A percentile compares a stretch with the other conserved stretches of the same genome.
Conservation (phyloP, 345 rosid species). For the Camelina sativa region DNA sequence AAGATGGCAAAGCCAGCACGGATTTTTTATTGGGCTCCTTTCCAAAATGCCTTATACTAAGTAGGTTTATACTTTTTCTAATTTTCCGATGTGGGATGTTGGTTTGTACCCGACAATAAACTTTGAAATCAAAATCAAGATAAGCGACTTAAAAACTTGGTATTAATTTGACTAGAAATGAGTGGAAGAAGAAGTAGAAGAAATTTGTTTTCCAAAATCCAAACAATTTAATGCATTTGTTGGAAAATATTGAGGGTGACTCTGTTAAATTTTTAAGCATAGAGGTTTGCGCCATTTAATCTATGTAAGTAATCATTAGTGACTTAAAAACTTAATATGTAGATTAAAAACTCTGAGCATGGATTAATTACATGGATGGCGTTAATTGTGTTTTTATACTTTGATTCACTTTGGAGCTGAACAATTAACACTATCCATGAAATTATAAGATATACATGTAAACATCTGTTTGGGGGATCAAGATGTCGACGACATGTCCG, state of each 20-base stretch:
- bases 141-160: conserved; percentile 53
- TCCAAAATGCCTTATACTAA: no score
- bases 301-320: conserved; percentile 18
- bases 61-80: no score
- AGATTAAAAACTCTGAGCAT: no score
- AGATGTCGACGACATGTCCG: no score
- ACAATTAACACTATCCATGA: no score
- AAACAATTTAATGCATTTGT: conserved; percentile 3
- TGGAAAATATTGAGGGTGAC: conserved; percentile 32
- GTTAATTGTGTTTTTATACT: background rate
- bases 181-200: background rate
- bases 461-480: no score
- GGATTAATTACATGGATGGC: no score
- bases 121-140: conserved; percentile 32
- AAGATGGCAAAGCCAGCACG: no score
- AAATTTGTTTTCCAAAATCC: background rate
- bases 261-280: conserved; percentile 17
- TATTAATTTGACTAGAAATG: conserved; percentile 48
- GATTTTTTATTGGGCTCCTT: no score
- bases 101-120: background rate
- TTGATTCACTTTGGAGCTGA: no score
- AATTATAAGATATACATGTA: no score
- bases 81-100: no score
- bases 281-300: conserved; percentile 41
- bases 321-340: background rate